Conservation (phyloP, 345 rosid species). For the Aquilaria malaccensis region DNA sequence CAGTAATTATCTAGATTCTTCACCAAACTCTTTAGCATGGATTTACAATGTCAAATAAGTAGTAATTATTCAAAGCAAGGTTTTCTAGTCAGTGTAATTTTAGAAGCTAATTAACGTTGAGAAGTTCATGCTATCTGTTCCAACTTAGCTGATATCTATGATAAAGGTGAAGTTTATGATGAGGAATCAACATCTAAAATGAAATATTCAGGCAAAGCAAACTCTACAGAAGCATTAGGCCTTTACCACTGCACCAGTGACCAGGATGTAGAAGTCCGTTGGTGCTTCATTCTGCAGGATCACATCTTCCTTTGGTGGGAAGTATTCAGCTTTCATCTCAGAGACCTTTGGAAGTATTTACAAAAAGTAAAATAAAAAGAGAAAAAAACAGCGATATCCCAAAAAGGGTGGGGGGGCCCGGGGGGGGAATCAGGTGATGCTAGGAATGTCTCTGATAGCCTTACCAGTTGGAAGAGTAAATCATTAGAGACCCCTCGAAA, state of each 20-base stretch:
- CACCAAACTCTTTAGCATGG: too few relatives aligned
- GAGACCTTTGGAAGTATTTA: conserved; percentile 43
- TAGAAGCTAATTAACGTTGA: too few relatives aligned
- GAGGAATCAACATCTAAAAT: too few relatives aligned
- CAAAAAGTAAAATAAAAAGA: background rate
- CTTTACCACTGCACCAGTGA: conserved; percentile 64
- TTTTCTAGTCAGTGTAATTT: too few relatives aligned
- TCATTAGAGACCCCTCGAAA: conserved; percentile 69
- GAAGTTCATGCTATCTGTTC: too few relatives aligned
- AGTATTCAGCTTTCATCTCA: conserved; percentile 81
- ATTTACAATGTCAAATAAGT: too few relatives aligned
- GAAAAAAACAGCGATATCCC: background rate
- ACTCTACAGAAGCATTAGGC: background rate
- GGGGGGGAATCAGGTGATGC: background rate
- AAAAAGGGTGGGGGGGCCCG: background rate
- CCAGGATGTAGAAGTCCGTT: conserved; percentile 72
- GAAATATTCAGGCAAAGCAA: background rate
- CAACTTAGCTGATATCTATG: too few relatives aligned
- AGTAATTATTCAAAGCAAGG: too few relatives aligned
- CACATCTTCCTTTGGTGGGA: conserved; percentile 86
- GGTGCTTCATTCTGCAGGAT: conserved; percentile 83
- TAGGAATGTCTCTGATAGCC: conserved; percentile 9
- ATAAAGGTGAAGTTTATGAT: too few relatives aligned
- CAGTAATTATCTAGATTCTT: too few relatives aligned
- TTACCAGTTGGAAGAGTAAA: conserved; percentile 72